A percentile compares a stretch with the other conserved stretches of the same genome.
phyloP scores from a whole-genome alignment of 2,329 filamentous ascomycete genomes.

The Colletotrichum liriopes region DNA sequence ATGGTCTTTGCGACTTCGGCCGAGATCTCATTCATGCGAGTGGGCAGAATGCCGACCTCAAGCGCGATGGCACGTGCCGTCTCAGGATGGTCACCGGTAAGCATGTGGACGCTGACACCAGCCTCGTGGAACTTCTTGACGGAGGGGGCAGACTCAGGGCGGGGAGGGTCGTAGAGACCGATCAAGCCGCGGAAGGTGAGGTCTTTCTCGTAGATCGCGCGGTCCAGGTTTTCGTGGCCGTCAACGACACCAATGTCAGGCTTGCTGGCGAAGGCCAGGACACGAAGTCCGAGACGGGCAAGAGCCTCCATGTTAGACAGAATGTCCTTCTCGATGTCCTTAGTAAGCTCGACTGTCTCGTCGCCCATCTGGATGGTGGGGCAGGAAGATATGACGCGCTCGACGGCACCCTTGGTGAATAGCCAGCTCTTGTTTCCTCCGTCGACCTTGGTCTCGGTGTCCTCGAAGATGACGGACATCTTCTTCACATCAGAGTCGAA shows the following conservation, averaged over 20 bases:
- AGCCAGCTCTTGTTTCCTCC: constrained; percentile 57
- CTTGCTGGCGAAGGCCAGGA: constrained; percentile 75
- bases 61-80: constrained; percentile 76
- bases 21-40: constrained; percentile 65
- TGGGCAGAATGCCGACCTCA: constrained; percentile 74
- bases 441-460: constrained; percentile 49
- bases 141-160: constrained; percentile 74
- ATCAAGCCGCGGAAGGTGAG: constrained; percentile 79
- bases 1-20: constrained; percentile 71
- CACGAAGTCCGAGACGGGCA: constrained; percentile 77
- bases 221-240: constrained; percentile 61
- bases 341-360: constrained; percentile 63
- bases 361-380: constrained; percentile 63
- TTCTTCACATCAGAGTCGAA: constrained; percentile 84
- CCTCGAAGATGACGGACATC: constrained; percentile 80
- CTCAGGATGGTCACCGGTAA: constrained; percentile 79
- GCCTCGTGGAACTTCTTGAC: constrained; percentile 72
- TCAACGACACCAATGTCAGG: constrained; percentile 55
- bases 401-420: constrained; percentile 79
- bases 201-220: constrained; percentile 71
- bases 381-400: constrained; percentile 77
- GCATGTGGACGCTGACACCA: constrained; percentile 77
- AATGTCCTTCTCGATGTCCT: constrained; percentile 69
- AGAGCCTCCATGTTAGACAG: constrained; percentile 79
- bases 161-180: constrained; percentile 81